A percentile compares a stretch with the other conserved stretches of the same genome.
phyloP scores from a whole-genome alignment of 495 filamentous ascomycete species.

The Aspergillus carlsbadensis region DNA sequence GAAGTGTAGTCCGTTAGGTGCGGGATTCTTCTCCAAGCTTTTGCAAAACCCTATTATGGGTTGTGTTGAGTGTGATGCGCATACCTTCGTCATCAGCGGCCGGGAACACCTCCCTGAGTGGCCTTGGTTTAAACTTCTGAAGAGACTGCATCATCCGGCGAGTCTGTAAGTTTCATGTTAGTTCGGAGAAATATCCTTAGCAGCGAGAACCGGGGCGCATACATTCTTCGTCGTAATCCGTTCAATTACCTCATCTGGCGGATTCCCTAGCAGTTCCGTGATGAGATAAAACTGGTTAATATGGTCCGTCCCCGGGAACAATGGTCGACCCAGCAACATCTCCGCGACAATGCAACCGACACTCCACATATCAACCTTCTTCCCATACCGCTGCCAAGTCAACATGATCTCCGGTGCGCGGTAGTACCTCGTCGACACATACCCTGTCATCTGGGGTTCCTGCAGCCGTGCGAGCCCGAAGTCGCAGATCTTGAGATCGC shows the following conservation, averaged over 20 bases:
- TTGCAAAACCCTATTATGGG: not conserved
- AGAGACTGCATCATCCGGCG: conserved; percentile 93
- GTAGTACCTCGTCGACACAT: conserved; percentile 98
- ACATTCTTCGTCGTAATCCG: conserved; percentile 98
- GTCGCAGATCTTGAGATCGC: conserved; percentile 98
- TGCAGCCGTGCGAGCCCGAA: conserved; percentile 96
- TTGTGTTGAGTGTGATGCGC: not conserved
- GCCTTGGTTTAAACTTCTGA: conserved; percentile 83
- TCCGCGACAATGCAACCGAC: conserved; percentile 98
- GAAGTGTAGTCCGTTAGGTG: not conserved
- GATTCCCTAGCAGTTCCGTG: conserved; percentile 91
- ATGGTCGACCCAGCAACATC: conserved; percentile 96
- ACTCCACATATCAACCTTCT: conserved; percentile 99
- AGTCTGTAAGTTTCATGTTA: conserved; percentile 56
- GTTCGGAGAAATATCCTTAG: not conserved
- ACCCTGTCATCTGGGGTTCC: conserved; percentile 99
- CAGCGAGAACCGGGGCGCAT: conserved; percentile 25
- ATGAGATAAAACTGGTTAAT: conserved; percentile 99
- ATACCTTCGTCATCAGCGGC: conserved; percentile 85
- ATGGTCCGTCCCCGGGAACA: conserved; percentile 98
- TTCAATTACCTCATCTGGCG: conserved; percentile 95
- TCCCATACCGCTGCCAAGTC: conserved; percentile 99
- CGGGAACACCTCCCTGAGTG: conserved; percentile 84
- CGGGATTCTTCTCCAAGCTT: not conserved
- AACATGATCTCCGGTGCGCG: conserved; percentile 99